A percentile compares a stretch with the other conserved stretches of the same genome.
These are phyloP conservation scores for Backusella macrospora DNA, from an alignment of 192 early-diverging fungal genomes.

Conservation along the genomic window DNA sequence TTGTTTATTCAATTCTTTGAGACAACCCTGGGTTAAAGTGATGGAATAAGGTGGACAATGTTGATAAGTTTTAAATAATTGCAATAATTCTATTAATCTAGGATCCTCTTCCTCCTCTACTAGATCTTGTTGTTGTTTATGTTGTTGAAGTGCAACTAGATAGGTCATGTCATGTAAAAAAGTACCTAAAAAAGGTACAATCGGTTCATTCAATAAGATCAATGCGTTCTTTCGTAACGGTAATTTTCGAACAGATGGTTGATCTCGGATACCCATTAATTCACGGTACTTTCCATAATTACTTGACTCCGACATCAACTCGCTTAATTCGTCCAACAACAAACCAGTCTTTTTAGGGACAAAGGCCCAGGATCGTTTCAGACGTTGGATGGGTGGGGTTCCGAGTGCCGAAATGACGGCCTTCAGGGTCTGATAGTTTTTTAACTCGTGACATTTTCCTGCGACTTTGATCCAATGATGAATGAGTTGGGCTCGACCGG, in stretches of 20 bases:
- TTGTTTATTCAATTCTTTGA: constrained; percentile 52
- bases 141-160: constrained; percentile 49
- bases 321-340: constrained; percentile 51
- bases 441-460: constrained; percentile 52
- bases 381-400: constrained; percentile 66
- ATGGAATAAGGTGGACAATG: constrained; percentile 56
- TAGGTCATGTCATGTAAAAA: constrained; percentile 80
- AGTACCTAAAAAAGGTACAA: constrained; percentile 73
- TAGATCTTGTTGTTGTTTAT: neutral
- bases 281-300: constrained; percentile 71
- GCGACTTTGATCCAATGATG: constrained; percentile 71
- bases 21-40: constrained; percentile 40
- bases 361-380: constrained; percentile 72
- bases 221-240: constrained; percentile 6
- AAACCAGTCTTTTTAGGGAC: constrained; percentile 65
- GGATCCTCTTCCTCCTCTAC: constrained; percentile 41
- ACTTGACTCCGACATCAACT: constrained; percentile 63
- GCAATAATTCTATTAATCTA: constrained; percentile 59
- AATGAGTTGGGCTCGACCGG: constrained; percentile 60
- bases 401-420: constrained; percentile 65
- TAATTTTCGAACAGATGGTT: neutral
- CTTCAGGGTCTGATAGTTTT: constrained; percentile 70
- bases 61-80: constrained; percentile 53
- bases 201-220: constrained; percentile 43
- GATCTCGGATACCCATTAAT: constrained; percentile 19